Evolutionary conservation across 768 basidiomycete genomes (phyloP), one percentile per base, ranked within the genome.

Genomic region (Agaricus sinodeliciosus): DNA sequence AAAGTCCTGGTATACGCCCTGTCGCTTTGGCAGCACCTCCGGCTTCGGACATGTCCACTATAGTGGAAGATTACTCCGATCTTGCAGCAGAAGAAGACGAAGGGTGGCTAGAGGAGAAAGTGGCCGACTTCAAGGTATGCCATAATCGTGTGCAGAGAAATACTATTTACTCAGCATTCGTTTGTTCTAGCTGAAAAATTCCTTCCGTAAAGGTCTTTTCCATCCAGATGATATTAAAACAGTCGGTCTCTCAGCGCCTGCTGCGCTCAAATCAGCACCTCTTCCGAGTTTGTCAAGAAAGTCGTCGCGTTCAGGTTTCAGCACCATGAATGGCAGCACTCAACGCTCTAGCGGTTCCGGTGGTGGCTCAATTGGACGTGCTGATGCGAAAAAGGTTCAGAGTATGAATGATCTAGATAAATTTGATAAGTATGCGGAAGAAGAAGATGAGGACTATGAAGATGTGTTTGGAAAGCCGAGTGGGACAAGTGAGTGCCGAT

Each of bases 1-100:
- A 58, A 26, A 91, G 89, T 64, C 87, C 90, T 9, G 79, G 74
- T 15, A 67, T 68, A 26, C 76, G 75, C 25, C 65, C 76, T 9
- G 66, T 81, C 7, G 76, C 81, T 37, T 69, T 84, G 5, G 78
- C 84, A 15, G 79, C 73, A 63, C 73, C 84, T 2, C 87, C 87
- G 1, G 66, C 85, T 8, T 69, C 74, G 8, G 79, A 77, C 37
- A 84, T 90, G 27, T 66, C 68, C 8, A 81, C 86, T 6, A 86
- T 90, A 37, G 78, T 86, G 2, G 94, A 97, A 62, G 94, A 97
- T 66, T 94, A 93, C 63, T 94, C 92, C 6, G 94, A 97, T 63
- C 68, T 95, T 37, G 83, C 81, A 19, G 71, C 76, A n/a, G 89
- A 85, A 13, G 93, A 90, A 57, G 88, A 89, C 37, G 87, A 87